Conservation (phyloP, 495 filamentous ascomycete species). For the Podospora anserina region DNA sequence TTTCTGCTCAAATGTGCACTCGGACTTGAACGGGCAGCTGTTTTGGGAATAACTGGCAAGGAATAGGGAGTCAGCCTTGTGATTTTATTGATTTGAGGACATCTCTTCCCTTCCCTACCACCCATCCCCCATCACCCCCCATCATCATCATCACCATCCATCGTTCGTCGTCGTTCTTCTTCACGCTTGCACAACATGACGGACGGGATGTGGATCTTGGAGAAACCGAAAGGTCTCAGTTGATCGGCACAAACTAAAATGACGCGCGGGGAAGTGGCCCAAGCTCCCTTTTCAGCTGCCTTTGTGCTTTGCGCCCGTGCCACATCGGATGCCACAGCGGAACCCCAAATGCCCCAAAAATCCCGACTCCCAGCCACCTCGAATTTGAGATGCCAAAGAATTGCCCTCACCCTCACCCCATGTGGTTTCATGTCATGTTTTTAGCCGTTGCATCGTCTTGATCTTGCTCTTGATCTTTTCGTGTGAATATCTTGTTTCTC, state of each 20-base stretch:
- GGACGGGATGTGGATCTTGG: neutral
- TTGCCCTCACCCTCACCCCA: neutral
- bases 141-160: neutral
- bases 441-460: neutral
- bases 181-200: neutral
- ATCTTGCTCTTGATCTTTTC: neutral
- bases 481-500: neutral
- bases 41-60: neutral
- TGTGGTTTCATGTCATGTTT: neutral
- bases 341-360: neutral
- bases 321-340: neutral
- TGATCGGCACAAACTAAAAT: neutral
- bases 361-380: neutral
- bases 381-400: neutral
- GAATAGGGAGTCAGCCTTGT: neutral
- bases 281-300: constrained; percentile 2
- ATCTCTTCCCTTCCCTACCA: neutral
- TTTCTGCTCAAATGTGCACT: neutral
- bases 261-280: neutral
- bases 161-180: neutral
- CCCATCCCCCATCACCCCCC: too few relatives aligned
- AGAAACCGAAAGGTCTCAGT: neutral
- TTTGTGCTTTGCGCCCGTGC: neutral
- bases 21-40: neutral
- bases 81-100: neutral